Evolutionary conservation across 2,329 filamentous ascomycete genomes (phyloP), one percentile per base, ranked within the genome.

Genomic region (Ophiostoma perfectum): DNA sequence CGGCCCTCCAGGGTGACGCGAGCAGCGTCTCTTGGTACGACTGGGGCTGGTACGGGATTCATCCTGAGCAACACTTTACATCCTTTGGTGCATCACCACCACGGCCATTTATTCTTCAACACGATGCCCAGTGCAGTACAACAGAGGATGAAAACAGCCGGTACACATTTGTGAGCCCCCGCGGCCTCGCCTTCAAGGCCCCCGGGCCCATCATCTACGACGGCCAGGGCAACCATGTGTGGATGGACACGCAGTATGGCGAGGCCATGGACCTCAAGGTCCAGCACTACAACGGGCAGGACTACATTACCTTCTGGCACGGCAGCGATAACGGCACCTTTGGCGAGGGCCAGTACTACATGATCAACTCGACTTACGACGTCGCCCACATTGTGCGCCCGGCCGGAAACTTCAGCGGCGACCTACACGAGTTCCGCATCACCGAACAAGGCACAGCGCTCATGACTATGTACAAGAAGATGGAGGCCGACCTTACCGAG

Each of bases 131-230:
- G 18, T 70, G 69, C 36, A 42, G 18, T 16, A 6, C 16, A 8
- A 12, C 36, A 3, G 45, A 67, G 14, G 44, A 36, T 9, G n/a
- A 36, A 5, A n/a, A n/a, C 6, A 45, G 63, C 38, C 42, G 45
- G 14, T 74, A 74, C 67, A 68, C 73, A 8, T 75, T 75, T 62
- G 45, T 73, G 3, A 72, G 71, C 39, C 73, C 74, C 3, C 73
- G 72, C 38, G 72, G 72, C 9, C 68, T 68, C n/a, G 66, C 69
- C 49, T 60, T 70, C 5, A 18, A 18, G 2, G 83, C 86, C 73
- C 78, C 83, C 2, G 83, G 78, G 0, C 81, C 83, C 1, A 86
- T 86, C 72, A 86, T 86, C 71, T 82, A 85, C 72, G 79, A 80
- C 11, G 79, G 84, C 71, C 75, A 83, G 58, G 84, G 84, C 1